Evolutionary conservation across 1,284 basidiomycete genomes (phyloP), one percentile per base, ranked within the genome.

Genomic region (Mycena sp.): DNA sequence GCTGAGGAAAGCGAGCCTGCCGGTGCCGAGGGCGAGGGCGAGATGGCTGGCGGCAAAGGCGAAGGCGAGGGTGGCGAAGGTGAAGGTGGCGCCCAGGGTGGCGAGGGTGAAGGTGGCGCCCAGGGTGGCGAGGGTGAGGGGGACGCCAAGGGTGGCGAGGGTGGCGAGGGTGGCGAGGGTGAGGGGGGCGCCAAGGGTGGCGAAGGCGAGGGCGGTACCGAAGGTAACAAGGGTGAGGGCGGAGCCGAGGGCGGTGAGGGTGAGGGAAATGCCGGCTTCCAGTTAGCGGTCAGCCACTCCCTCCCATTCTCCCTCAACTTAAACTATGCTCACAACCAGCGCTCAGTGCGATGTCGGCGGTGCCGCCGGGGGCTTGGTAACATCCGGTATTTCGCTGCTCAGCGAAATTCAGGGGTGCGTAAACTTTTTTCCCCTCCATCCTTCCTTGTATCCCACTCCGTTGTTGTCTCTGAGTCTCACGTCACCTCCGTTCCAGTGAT

Each of bases 191-290:
- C 50, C 50, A 22, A 52, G 50, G 50, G 50, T 22, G 50, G 50
- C 13, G 50, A 52, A 22, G 50, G 50, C 13, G 50, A 52, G 18
- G 50, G 50, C 4, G 50, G 50, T 2, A 22, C n/a, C 18, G 50
- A 52, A 22, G 22, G 50, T 13, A 22, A 22, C 50, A 22, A 52
- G 25, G 50, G 50, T 20, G 50, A 52, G 9, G 50, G n/a, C 9
- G 50, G 50, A 3, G 50, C 20, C 3, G n/a, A 52, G 50, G 50
- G n/a, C 50, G 50, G 50, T 52, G 50, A n/a, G 10, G 50, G 50
- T 22, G 50, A 52, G 50, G 50, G 50, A 52, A 52, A 52, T 52
- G 50, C 50, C 50, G 50, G 50, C 50, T 52, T 52, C 50, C 50
- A 52, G 50, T 52, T 52, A 52, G 50, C 50, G n/a, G 50, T 52